Base-by-base conservation (phyloP, 768 basidiomycete species). In the Tremella mesenterica region DNA sequence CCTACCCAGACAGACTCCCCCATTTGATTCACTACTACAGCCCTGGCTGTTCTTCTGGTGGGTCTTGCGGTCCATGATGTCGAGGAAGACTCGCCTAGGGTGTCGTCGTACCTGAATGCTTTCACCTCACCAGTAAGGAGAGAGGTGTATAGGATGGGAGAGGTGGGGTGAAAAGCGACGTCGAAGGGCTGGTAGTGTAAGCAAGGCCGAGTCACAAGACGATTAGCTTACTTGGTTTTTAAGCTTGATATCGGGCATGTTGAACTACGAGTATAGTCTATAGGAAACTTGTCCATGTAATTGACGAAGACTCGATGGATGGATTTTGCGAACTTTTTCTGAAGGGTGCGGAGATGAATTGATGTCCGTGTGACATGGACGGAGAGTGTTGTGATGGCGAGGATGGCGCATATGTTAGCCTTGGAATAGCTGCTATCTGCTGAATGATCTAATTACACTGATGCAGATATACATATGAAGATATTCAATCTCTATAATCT, bases 91-190 rank as follows among this genome's bases (percentile, higher is more conserved):
- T 59, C 54, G 20, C 70, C 73, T 10, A 59, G 54, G 9, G 83
- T 79, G 47, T 85, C 83, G 65, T 85, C 81, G 70, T 91, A 95
- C 3, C 78, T 68, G 70, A 85, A 90, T 0, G 87, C 87, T 56
- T 85, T 87, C 61, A 95, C 76, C 44, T 85, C 79, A 9, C 92
- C 92, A 0, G 86, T 85, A 14, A 96, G 76, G 1, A 93, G 81
- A 25, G 72, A 71, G 2, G 73, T 77, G 72, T 85, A 91, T 3
- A 91, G 81, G n/a, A 82, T 77, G 0, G 83, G 75, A 44, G 79
- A 65, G 4, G 77, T 77, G 0, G 92, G 90, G 64, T 93, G 89
- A 65, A 95, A 96, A 1, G 79, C 81, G 36, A 95, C 76, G 76
- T 93, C 92, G 74, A 93, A 95, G 26, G 91, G 81, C 72, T 93